phyloP scores from a whole-genome alignment of 108 stramenopile species.

The Skeletonema costatum region DNA sequence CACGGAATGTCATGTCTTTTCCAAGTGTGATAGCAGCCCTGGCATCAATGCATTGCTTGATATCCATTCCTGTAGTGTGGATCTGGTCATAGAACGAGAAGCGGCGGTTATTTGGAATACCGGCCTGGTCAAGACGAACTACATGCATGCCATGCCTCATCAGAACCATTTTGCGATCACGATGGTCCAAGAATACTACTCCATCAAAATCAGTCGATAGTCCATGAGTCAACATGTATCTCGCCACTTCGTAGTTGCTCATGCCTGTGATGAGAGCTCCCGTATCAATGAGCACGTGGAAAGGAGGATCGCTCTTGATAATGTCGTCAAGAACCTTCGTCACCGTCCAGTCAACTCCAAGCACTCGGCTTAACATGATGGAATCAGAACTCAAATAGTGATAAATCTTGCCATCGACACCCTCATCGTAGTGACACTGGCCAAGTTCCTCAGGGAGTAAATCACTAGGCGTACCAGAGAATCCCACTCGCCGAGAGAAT shows the following conservation, averaged over 20 bases:
- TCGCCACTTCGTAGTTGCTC: slow-evolving; percentile 95
- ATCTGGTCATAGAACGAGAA: slow-evolving; percentile 98
- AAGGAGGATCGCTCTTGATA: slow-evolving; percentile 77
- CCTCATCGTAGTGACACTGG: slow-evolving; percentile 95
- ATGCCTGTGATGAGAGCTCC: slow-evolving; percentile 97
- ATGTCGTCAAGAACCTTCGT: slow-evolving; percentile 79
- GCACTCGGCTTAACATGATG: slow-evolving; percentile 76
- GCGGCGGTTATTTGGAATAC: slow-evolving; percentile 82
- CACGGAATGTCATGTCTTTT: slow-evolving; percentile 98
- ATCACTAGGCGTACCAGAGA: slow-evolving; percentile 98
- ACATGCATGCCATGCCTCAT: slow-evolving; percentile 84
- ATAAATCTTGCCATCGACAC: slow-evolving; percentile 97
- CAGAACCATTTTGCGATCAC: slow-evolving; percentile 93
- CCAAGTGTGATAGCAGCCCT: slow-evolving; percentile 92
- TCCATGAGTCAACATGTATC: slow-evolving; percentile 80
- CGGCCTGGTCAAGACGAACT: slow-evolving; percentile 85
- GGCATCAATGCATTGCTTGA: slow-evolving; percentile 93
- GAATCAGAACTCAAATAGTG: slow-evolving; percentile 87
- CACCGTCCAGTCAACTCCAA: slow-evolving; percentile 82
- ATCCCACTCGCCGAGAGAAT: slow-evolving; percentile 93
- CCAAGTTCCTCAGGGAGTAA: slow-evolving; percentile 98
- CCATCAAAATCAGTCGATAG: slow-evolving; percentile 86
- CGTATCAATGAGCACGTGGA: slow-evolving; percentile 94
- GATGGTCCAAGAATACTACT: slow-evolving; percentile 94
- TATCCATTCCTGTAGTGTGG: slow-evolving; percentile 99